Evolutionary conservation across 2,329 filamentous ascomycete species (phyloP), one percentile per base, ranked within the genome.

Genomic region (Ilyonectria mors-panacis): DNA sequence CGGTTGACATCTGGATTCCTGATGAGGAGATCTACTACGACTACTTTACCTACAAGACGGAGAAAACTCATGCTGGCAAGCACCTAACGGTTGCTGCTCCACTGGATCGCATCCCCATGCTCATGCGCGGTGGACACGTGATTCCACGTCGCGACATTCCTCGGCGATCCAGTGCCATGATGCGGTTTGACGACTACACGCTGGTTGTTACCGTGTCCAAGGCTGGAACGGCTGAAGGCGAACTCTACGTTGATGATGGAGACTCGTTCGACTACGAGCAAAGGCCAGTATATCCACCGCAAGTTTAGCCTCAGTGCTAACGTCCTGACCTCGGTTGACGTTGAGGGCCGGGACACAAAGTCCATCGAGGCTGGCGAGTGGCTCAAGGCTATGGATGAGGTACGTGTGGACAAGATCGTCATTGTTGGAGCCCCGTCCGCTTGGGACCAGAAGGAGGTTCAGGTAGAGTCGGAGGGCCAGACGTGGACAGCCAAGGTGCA

Each of bases 111-210:
- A 93, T 97, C 19, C 95, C 96, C 0, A 82, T 99, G 15, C 86
- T 99, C 50, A 96, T 98, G 92, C 94, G 93, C 73, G 95, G 94
- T 53, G 96, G 96, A 1, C 93, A 98, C 79, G 92, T 99, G 75
- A 91, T 98, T 76, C 92, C 95, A 2, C 93, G 96, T 64, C 94
- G 95, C 71, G 96, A 99, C 76, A 90, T 91, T 26, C 94, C 95
- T 4, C 90, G 96, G 63, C 91, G 95, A 67, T 97, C 94, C 65
- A 93, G 90, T 65, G 91, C 93, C 21, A 86, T 98, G 51, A 98
- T 98, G 96, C 92, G 90, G 75, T 97, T 91, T 81, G 96, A 99
- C 79, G 95, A 97, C 45, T 97, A 97, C 84, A 99, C 96, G 0
- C 88, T 99, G 1, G 91, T 99, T 2, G 86, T 98, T 2, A 71